Evolutionary conservation across 768 basidiomycete species (phyloP).

Genomic region (Russula sp.): DNA sequence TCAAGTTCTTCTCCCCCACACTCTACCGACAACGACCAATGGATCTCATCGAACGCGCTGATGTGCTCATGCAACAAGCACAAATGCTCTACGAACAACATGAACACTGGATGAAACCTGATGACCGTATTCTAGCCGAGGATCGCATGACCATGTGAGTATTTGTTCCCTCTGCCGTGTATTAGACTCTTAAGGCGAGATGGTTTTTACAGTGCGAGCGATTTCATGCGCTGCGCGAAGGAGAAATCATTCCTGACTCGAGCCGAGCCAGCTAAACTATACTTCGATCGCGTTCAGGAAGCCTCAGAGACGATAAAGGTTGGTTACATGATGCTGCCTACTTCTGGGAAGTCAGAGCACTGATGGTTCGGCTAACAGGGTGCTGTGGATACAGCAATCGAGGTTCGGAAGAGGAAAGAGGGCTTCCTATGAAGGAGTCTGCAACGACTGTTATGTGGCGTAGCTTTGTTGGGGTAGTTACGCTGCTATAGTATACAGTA

Average conservation of each 20-base stretch:
- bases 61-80: background rate
- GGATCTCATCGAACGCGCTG: background rate
- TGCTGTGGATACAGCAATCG: background rate
- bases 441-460: too few species aligned
- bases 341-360: background rate
- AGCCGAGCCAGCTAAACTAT: background rate
- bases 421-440: too few species aligned
- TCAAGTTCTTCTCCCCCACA: background rate
- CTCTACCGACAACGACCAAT: background rate
- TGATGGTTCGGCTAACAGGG: background rate
- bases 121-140: background rate
- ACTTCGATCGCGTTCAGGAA: background rate
- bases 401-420: background rate
- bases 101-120: background rate
- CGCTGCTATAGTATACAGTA: too few species aligned
- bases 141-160: background rate
- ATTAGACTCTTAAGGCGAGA: background rate
- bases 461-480: too few species aligned
- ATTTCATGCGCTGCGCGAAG: background rate
- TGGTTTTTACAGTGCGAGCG: background rate
- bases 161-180: too few species aligned
- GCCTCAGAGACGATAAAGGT: constrained; percentile 9
- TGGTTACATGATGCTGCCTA: background rate
- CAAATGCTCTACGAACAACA: background rate
- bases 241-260: background rate